Base-by-base conservation (phyloP, 108 stramenopile genomes). In the Parietichytrium sp. region DNA sequence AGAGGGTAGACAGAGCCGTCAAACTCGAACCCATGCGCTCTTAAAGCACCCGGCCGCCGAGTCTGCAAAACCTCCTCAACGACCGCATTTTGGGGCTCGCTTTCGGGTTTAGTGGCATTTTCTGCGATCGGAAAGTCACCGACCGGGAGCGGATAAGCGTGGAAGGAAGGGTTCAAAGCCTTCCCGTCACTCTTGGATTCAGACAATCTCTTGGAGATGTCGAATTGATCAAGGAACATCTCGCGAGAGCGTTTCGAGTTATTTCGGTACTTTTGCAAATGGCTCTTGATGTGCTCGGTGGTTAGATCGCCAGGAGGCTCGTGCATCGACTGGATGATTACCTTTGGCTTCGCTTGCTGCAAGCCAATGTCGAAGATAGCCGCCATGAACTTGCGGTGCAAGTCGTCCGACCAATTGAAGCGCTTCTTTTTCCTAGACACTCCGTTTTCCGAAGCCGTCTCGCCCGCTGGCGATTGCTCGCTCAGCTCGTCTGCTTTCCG, bases 211-310 rank as follows among this genome's bases (percentile, higher is more conserved):
- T 49, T 38, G 49, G 82, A 54, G 0, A 81, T 18, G 4, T 47
- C 83, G 47, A 55, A 81, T 8, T 81, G 50, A 55, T 87, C 81
- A 12, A 86, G 84, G 80, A 91, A 91, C 33, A 85, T 85, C 29
- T 91, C 88, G 51, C 83, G 82, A 18, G 79, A 55, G 23, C 87
- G 86, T 25, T 84, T 42, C 6, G 48, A 29, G 86, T 91, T 89
- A n/a, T 85, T 78, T 27, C 90, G 88, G 87, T 88, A 91, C 78
- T 91, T 91, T 30, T 91, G 90, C 10, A 91, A 54, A 55, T 91
- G 90, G 79, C 83, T 84, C 79, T 91, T 91, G 83, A 91, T 91
- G 84, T 91, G 90, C 81, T 91, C 90, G 13, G 87, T 86, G 55
- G 87, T 90, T 16, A 91, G 85, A 31, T 54, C 79, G 20, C 49